phyloP scores from a whole-genome alignment of 2,329 filamentous ascomycete species.

The Keithomyces neogunnii region DNA sequence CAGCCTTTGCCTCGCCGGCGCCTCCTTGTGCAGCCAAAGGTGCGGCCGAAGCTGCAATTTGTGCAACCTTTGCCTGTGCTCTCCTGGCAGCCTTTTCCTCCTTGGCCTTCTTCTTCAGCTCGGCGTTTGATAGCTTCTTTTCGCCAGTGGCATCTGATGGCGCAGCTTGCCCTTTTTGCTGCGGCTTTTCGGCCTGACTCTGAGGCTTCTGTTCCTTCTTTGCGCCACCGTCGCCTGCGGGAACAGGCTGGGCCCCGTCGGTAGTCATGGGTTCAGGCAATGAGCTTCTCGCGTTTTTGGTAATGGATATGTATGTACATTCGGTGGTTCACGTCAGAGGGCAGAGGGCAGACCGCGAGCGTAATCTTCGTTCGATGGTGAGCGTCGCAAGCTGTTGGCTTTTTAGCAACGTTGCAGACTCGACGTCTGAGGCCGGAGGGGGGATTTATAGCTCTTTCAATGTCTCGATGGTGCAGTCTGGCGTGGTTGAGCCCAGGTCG shows the following conservation, averaged over 20 bases:
- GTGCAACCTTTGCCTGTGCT: conserved; percentile 58
- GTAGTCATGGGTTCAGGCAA: conserved; percentile 19
- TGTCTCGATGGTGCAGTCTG: neutral
- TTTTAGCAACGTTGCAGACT: neutral
- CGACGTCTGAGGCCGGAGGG: neutral
- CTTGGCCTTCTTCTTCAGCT: conserved; percentile 82
- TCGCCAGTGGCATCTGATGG: conserved; percentile 16
- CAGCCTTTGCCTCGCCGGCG: conserved; percentile 27
- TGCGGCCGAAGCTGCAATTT: conserved; percentile 27
- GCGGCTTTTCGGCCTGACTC: conserved; percentile 8
- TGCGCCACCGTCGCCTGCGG: conserved; percentile 15
- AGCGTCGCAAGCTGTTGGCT: neutral
- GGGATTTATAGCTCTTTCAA: neutral
- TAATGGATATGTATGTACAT: neutral
- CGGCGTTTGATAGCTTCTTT: conserved; percentile 61
- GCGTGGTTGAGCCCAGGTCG: neutral
- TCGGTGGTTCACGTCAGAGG: neutral
- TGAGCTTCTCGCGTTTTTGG: neutral
- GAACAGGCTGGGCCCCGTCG: conserved; percentile 21
- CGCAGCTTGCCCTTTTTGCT: conserved; percentile 14
- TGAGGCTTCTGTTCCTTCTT: conserved; percentile 17
- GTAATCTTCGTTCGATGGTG: neutral
- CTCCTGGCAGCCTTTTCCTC: conserved; percentile 85
- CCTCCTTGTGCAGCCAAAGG: conserved; percentile 17
- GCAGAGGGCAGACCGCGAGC: neutral